Conservation (phyloP, 2,329 filamentous ascomycete genomes). For the Thelonectria olida region DNA sequence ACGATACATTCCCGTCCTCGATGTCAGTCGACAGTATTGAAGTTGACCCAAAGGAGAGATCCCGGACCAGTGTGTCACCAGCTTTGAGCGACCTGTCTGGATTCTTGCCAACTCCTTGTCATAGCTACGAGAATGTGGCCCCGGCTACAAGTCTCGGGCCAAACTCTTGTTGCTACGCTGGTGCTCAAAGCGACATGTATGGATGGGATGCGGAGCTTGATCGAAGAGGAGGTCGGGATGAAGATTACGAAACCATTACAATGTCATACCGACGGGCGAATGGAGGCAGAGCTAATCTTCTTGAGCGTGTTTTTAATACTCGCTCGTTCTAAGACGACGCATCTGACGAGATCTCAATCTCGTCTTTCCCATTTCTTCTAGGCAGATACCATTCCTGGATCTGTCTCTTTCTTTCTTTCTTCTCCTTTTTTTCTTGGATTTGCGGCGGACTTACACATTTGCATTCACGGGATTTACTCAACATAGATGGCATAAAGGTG, state of each 20-base stretch:
- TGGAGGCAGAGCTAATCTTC: slow-evolving; percentile 35
- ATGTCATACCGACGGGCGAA: slow-evolving; percentile 38
- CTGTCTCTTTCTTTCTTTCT: slow-evolving; percentile 8
- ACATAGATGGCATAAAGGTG: slow-evolving; percentile 26
- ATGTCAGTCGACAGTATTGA: slow-evolving; percentile 17
- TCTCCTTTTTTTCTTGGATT: slow-evolving; percentile 4
- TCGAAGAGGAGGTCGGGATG: slow-evolving; percentile 23
- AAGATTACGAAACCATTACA: slow-evolving; percentile 28
- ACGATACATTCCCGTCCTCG: slow-evolving; percentile 8
- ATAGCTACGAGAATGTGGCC: slow-evolving; percentile 26
- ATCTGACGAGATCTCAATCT: neutral
- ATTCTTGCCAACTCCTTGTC: slow-evolving; percentile 46
- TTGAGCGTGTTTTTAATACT: slow-evolving; percentile 38
- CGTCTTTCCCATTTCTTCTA: neutral
- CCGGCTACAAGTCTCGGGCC: slow-evolving; percentile 24
- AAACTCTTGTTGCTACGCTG: slow-evolving; percentile 27
- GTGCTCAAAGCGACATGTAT: slow-evolving; percentile 52
- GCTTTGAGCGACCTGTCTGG: slow-evolving; percentile 49
- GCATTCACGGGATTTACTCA: slow-evolving; percentile 27
- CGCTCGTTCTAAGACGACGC: slow-evolving; percentile 22
- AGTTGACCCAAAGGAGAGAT: slow-evolving; percentile 7
- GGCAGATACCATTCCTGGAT: neutral
- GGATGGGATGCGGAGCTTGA: slow-evolving; percentile 62
- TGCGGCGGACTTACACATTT: slow-evolving; percentile 11
- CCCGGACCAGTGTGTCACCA: neutral